phyloP scores from a whole-genome alignment of 495 filamentous ascomycete genomes.

The Talaromyces liani region DNA sequence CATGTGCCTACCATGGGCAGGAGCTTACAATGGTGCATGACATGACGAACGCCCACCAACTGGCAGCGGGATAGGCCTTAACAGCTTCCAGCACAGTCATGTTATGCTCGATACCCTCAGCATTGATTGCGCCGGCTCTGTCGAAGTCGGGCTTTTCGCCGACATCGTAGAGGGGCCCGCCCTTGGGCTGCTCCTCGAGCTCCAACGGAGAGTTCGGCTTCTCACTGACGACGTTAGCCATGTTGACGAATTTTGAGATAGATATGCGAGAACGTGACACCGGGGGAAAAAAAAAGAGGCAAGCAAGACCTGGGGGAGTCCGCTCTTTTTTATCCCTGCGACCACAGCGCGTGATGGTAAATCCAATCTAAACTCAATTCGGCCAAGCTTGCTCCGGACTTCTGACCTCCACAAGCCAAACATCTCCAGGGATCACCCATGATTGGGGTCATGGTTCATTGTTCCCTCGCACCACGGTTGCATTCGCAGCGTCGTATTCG shows the following conservation, averaged over 20 bases:
- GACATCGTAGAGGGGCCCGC: slow-evolving; percentile 31
- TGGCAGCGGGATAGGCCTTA: slow-evolving; percentile 38
- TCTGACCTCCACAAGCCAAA: slow-evolving; percentile 15
- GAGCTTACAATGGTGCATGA: slow-evolving; percentile 44
- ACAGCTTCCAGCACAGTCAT: slow-evolving; percentile 44
- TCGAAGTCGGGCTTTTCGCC: slow-evolving; percentile 38
- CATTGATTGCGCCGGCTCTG: slow-evolving; percentile 38
- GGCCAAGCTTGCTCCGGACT: slow-evolving; percentile 24
- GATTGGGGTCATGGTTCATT: slow-evolving; percentile 9
- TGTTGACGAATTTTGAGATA: slow-evolving; percentile 28
- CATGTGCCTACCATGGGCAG: slow-evolving; percentile 15
- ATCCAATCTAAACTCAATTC: slow-evolving; percentile 18
- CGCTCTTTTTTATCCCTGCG: slow-evolving; percentile 23
- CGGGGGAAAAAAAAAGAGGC: slow-evolving; percentile 16
- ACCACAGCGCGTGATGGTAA: slow-evolving; percentile 15
- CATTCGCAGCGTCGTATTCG: neutral
- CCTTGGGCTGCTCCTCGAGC: slow-evolving; percentile 30
- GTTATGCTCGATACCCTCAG: slow-evolving; percentile 35
- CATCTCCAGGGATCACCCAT: slow-evolving; percentile 12
- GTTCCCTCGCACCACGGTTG: slow-evolving; percentile 13
- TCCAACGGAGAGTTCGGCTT: slow-evolving; percentile 25
- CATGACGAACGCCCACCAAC: slow-evolving; percentile 45
- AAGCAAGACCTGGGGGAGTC: slow-evolving; percentile 21
- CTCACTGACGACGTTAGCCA: slow-evolving; percentile 31
- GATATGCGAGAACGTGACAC: slow-evolving; percentile 12